Evolutionary conservation across 2,329 filamentous ascomycete species (phyloP).

Genomic region (Aureobasidium subglaciale): DNA sequence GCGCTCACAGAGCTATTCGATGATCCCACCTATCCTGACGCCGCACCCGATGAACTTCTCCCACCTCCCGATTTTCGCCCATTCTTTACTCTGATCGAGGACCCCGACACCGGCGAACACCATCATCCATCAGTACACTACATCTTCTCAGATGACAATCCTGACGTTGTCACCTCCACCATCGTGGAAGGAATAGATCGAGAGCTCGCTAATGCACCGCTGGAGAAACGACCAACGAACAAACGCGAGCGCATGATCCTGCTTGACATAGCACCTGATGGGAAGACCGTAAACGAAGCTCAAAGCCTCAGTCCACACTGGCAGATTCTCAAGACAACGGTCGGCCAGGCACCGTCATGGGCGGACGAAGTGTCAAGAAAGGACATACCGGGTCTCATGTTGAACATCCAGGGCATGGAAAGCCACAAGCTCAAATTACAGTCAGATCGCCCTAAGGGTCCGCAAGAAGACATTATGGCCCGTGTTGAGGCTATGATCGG

Average conservation of each 20-base stretch:
- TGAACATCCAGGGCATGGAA: constrained; percentile 40
- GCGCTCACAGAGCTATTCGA: neutral
- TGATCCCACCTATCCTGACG: constrained; percentile 11
- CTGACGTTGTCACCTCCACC: constrained; percentile 64
- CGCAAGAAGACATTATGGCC: constrained; percentile 15
- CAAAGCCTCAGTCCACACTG: constrained; percentile 69
- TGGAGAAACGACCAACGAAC: neutral
- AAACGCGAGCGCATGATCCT: constrained; percentile 48
- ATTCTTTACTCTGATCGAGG: constrained; percentile 80
- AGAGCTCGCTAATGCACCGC: constrained; percentile 5
- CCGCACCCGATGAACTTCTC: constrained; percentile 22
- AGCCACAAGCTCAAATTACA: neutral
- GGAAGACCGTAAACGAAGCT: constrained; percentile 55
- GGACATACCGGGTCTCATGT: constrained; percentile 46
- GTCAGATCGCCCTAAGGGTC: constrained; percentile 3
- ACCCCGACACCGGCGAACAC: constrained; percentile 63
- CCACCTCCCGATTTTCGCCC: constrained; percentile 58
- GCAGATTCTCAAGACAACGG: constrained; percentile 51
- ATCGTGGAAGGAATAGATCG: constrained; percentile 14
- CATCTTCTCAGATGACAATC: constrained; percentile 87
- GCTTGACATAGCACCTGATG: constrained; percentile 44
- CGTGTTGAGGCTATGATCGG: constrained; percentile 15
- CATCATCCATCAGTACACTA: constrained; percentile 85
- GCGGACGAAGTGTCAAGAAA: constrained; percentile 31
- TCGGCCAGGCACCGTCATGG: constrained; percentile 57